These are phyloP conservation scores for Marasmius sp. DNA, from an alignment of 1,284 basidiomycete genomes.

Conservation along the genomic window DNA sequence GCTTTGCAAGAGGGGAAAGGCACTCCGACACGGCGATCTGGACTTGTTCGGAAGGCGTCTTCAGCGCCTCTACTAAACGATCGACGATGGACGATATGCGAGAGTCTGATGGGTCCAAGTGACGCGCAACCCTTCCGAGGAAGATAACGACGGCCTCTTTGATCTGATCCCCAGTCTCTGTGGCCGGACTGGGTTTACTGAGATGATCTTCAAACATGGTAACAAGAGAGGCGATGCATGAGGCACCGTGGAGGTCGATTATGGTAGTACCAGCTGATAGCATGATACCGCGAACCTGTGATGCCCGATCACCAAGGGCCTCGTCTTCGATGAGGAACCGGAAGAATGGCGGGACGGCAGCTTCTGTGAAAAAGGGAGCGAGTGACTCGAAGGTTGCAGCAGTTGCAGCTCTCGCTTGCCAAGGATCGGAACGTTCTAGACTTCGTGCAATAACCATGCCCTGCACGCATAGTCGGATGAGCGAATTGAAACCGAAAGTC, in stretches of 20 bases:
- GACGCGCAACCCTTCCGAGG: conserved; percentile 90
- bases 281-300: conserved; percentile 87
- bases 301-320: conserved; percentile 85
- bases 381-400: conserved; percentile 72
- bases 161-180: conserved; percentile 82
- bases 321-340: conserved; percentile 83
- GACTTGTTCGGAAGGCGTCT: conserved; percentile 95
- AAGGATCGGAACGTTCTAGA: conserved; percentile 91
- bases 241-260: conserved; percentile 83
- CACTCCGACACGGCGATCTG: conserved; percentile 97
- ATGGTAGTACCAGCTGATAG: conserved; percentile 81
- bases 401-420: conserved; percentile 81
- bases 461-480: conserved; percentile 34
- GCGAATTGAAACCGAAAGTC: conserved; percentile 4
- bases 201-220: conserved; percentile 85
- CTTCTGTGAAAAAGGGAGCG: conserved; percentile 66
- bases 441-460: conserved; percentile 94
- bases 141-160: conserved; percentile 96
- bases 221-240: conserved; percentile 77
- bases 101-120: conserved; percentile 76
- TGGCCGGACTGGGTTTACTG: conserved; percentile 56
- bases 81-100: conserved; percentile 87
- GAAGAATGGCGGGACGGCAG: conserved; percentile 81
- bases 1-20: conserved; percentile 82
- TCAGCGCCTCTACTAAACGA: conserved; percentile 87